phyloP scores from a whole-genome alignment of 129 eudicot genomes.

The Pulicaria dysenterica region DNA sequence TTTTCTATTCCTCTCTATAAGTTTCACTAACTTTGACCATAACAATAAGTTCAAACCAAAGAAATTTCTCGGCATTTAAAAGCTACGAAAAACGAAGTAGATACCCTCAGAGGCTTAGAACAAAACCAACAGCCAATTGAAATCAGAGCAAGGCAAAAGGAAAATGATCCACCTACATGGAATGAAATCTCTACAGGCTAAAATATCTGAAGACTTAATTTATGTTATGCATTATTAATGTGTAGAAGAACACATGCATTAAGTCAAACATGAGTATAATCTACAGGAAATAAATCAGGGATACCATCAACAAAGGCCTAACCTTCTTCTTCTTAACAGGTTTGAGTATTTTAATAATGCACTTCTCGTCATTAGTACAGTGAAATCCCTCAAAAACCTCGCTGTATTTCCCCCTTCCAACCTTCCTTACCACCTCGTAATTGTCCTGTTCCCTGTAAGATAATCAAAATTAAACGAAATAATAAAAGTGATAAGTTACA shows the following conservation, averaged over 20 bases:
- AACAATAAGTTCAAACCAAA: too few species aligned
- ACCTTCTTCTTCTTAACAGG: constrained; percentile 99
- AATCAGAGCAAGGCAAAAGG: neutral
- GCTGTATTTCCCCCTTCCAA: constrained; percentile 96
- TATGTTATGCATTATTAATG: neutral
- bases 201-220: neutral
- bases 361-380: constrained; percentile 71
- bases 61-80: too few species aligned
- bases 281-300: neutral
- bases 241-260: constrained; percentile 13
- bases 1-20: too few species aligned
- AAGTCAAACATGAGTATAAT: constrained; percentile 1
- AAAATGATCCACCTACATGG: neutral
- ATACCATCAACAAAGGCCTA: neutral
- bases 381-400: constrained; percentile 96
- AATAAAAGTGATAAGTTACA: neutral
- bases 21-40: too few species aligned
- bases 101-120: constrained; percentile 7
- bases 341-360: constrained; percentile 89
- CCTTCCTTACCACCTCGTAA: constrained; percentile 97
- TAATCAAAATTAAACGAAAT: constrained; percentile 4
- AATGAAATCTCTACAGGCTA: constrained; percentile 4
- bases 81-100: neutral
- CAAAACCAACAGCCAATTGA: neutral
- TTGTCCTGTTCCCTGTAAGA: constrained; percentile 81